Conservation (phyloP, 2,329 filamentous ascomycete species). For the Chrysosporium keratinophilum region DNA sequence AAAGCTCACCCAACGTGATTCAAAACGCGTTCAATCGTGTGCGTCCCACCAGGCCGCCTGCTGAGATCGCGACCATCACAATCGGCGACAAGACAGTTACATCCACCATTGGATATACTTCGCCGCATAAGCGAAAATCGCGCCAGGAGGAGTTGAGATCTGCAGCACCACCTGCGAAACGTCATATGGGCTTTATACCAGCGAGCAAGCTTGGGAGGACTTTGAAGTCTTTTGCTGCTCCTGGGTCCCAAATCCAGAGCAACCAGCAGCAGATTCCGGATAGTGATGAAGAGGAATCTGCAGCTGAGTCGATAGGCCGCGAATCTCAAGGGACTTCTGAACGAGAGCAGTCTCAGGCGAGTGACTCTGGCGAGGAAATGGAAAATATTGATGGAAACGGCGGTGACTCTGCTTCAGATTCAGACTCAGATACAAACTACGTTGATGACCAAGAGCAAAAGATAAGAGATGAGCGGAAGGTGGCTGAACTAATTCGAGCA, state of each 20-base stretch:
- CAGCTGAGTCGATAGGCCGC: constrained; percentile 23
- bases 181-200: constrained; percentile 29
- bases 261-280: constrained; percentile 5
- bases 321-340: constrained; percentile 12
- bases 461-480: constrained; percentile 27
- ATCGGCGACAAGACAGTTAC: constrained; percentile 59
- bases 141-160: constrained; percentile 20
- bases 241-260: constrained; percentile 37
- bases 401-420: constrained; percentile 15
- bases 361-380: constrained; percentile 15
- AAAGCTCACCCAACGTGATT: constrained; percentile 27
- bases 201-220: constrained; percentile 37
- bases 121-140: constrained; percentile 29
- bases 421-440: constrained; percentile 34
- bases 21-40: constrained; percentile 55
- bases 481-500: constrained; percentile 37
- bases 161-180: constrained; percentile 29
- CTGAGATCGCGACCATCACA: constrained; percentile 62
- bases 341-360: background rate
- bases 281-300: constrained; percentile 19
- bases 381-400: constrained; percentile 18
- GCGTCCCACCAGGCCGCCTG: constrained; percentile 51
- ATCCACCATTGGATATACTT: constrained; percentile 52
- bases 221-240: constrained; percentile 46
- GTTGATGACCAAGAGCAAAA: constrained; percentile 50